Evolutionary conservation across 768 basidiomycete genomes (phyloP), one percentile per base, ranked within the genome.

Genomic region (Hydnum rufescens): DNA sequence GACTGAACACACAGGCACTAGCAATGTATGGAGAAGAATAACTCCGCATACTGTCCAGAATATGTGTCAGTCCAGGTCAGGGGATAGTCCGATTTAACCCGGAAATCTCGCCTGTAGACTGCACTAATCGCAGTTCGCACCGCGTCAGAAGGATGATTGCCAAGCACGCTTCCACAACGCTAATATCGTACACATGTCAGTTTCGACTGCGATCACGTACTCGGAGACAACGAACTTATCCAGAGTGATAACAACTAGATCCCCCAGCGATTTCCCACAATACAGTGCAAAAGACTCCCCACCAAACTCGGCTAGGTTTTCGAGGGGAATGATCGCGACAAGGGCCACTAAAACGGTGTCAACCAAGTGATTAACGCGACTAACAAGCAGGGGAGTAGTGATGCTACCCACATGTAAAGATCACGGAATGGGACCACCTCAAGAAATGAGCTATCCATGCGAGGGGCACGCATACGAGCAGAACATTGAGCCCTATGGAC

Each of bases 31-130:
- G 5, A 85, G 68, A n/a, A 85, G 64, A 4, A 82, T 70, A 4
- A 85, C 82, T 18, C 82, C 78, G 76, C 54, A 4, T 28, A 26
- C 25, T n/a, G n/a, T n/a, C n/a, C n/a, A n/a, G 29, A 39, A 39
- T 16, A 52, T 6, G 43, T 29, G 28, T 3, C 42, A 19, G 25
- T 29, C 3, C 4, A 18, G 18, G 42, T 19, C 36, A 53, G 28
- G 49, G 16, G 28, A n/a, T 29, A 23, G 5, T 46, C 31, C 13
- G 28, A 52, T 6, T 26, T 32, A 18, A 50, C 78, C 81, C 34
- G 76, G 69, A 42, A 83, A 74, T n/a, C n/a, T n/a, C n/a, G n/a
- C n/a, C n/a, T 0, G 80, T 83, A 0, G 78, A 73, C 58, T 84
- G 82, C 39, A 83, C 61, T 3, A 85, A 63, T 42, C 39, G 22